Evolutionary conservation across 164 flowering plant genomes (phyloP).

Genomic region (Magnolia officinalis): DNA sequence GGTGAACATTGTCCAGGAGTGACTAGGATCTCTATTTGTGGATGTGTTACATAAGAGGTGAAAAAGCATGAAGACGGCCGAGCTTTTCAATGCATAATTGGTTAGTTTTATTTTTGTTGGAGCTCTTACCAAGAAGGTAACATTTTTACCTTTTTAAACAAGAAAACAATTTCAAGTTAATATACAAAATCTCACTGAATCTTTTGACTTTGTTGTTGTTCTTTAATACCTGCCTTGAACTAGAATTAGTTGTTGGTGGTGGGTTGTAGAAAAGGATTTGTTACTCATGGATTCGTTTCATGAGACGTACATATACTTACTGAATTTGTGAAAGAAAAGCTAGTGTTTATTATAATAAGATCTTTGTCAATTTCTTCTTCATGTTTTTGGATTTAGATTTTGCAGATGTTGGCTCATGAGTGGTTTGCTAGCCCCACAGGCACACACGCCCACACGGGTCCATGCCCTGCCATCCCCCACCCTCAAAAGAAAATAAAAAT

Average conservation of each 20-base stretch:
- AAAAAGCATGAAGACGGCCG: neutral
- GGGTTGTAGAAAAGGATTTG: constrained; percentile 11
- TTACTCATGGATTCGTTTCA: neutral
- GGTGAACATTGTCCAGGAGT: constrained; percentile 36
- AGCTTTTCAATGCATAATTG: neutral
- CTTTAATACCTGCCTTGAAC: constrained; percentile 6
- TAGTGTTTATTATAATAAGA: constrained; percentile 8
- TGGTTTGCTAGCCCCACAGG: no score
- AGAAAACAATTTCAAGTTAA: constrained; percentile 6
- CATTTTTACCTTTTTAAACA: neutral
- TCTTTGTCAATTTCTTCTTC: neutral
- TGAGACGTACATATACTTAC: constrained; percentile 2
- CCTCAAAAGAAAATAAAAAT: no score
- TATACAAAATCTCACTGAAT: constrained; percentile 7
- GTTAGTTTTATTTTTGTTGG: constrained; percentile 2
- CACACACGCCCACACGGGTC: no score
- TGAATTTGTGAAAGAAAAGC: constrained; percentile 7
- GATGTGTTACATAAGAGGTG: constrained; percentile 1
- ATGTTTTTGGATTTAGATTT: neutral
- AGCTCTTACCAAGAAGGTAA: neutral
- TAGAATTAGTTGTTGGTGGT: constrained; percentile 5
- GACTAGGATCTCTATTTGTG: constrained; percentile 3
- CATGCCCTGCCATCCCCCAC: no score
- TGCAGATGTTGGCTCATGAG: neutral
- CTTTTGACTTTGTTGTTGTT: constrained; percentile 5